Evolutionary conservation across 2,329 filamentous ascomycete species (phyloP).

Genomic region (Sclerotinia borealis): DNA sequence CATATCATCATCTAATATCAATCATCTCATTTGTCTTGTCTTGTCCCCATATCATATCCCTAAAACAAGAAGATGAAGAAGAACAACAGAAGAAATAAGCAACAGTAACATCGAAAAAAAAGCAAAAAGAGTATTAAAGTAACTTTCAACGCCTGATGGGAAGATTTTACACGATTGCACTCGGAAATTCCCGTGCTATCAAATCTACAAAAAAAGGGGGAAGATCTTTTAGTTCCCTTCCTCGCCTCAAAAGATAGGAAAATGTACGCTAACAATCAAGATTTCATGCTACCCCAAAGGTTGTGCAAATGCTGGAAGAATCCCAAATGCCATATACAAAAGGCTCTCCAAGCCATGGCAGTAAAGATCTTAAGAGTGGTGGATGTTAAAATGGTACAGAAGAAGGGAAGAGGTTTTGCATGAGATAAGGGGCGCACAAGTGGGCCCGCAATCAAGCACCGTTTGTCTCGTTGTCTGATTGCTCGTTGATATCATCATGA

Average conservation of each 20-base stretch:
- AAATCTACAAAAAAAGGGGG: constrained; percentile 6
- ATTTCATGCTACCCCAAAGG: constrained; percentile 9
- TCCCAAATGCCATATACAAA: constrained; percentile 28
- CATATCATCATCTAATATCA: constrained; percentile 6
- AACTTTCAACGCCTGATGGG: constrained; percentile 5
- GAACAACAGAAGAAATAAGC: neutral
- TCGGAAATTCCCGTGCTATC: neutral
- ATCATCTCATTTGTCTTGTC: constrained; percentile 6
- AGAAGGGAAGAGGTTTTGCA: constrained; percentile 27
- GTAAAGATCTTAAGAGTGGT: constrained; percentile 22
- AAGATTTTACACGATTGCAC: constrained; percentile 5
- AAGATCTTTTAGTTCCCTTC: neutral
- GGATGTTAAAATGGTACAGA: constrained; percentile 30
- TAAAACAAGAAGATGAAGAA: constrained; percentile 7
- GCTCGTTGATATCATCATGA: constrained; percentile 43
- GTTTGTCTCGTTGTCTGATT: constrained; percentile 32
- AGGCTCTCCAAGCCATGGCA: constrained; percentile 22
- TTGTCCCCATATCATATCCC: constrained; percentile 4
- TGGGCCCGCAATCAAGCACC: constrained; percentile 21
- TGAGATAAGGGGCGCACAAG: neutral
- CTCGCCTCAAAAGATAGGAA: constrained; percentile 1
- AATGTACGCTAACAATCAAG: constrained; percentile 13
- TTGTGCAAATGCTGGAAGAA: constrained; percentile 6
- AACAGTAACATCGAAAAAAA: neutral
- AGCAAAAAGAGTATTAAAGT: constrained; percentile 8